phyloP scores from a whole-genome alignment of 495 filamentous ascomycete species.

The Xylaria venustula region DNA sequence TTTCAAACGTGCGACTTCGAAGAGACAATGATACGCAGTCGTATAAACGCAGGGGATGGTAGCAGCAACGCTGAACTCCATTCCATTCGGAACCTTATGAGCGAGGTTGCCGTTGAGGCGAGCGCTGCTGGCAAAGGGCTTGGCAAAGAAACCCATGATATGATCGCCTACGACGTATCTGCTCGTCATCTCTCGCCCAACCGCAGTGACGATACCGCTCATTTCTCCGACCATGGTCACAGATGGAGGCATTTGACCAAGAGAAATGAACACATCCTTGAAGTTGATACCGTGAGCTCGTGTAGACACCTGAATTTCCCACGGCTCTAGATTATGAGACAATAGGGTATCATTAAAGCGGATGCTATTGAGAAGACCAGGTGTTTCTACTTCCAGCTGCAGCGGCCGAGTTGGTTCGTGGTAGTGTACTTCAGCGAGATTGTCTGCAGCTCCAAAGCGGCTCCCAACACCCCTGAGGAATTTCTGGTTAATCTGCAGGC shows the following conservation, averaged over 20 bases:
- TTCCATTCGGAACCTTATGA: slow-evolving; percentile 41
- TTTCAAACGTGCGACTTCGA: slow-evolving; percentile 32
- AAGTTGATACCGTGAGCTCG: slow-evolving; percentile 43
- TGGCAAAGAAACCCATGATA: slow-evolving; percentile 11
- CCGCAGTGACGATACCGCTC: slow-evolving; percentile 23
- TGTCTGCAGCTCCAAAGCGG: not conserved
- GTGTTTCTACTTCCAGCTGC: slow-evolving; percentile 30
- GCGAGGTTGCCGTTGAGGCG: not conserved
- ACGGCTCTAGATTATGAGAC: slow-evolving; percentile 17
- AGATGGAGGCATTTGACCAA: slow-evolving; percentile 42
- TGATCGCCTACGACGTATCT: slow-evolving; percentile 19
- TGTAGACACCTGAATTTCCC: slow-evolving; percentile 43
- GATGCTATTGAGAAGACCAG: slow-evolving; percentile 32
- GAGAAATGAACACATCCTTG: slow-evolving; percentile 48
- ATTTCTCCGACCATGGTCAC: slow-evolving; percentile 43
- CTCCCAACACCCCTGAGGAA: slow-evolving; percentile 2
- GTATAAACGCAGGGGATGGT: slow-evolving; percentile 52
- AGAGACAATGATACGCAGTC: slow-evolving; percentile 51
- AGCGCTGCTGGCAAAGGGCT: slow-evolving; percentile 13
- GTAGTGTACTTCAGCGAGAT: not conserved
- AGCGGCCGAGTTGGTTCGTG: slow-evolving; percentile 25
- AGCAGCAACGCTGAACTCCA: slow-evolving; percentile 48
- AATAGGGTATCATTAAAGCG: slow-evolving; percentile 27
- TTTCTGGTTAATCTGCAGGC: not conserved
- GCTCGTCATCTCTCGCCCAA: not conserved